Evolutionary conservation across 1,284 basidiomycete species (phyloP), one percentile per base, ranked within the genome.

Genomic region (Agroathelia rolfsii): DNA sequence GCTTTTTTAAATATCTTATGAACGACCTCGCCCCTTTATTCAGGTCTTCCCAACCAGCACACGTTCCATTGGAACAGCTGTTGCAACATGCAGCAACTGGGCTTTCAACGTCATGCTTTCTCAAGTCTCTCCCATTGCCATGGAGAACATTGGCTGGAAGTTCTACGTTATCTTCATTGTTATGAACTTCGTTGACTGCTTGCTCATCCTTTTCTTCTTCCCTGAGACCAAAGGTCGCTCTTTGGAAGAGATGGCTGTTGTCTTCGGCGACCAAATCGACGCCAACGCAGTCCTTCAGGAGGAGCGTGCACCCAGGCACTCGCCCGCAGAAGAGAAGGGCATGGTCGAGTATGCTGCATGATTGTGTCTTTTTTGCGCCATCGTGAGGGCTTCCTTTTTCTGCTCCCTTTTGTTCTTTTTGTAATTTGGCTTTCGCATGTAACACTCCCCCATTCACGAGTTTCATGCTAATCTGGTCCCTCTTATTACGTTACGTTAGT

Each of bases 21-120:
- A 19, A 18, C 19, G n/a, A 24, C n/a, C 19, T 24, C 16, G 23
- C 24, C 3, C 25, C 11, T 26, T 22, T 22, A 28, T 21, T 25
- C 28, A 70, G 67, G 69, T 73, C 9, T 81, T 79, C 58, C 75
- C 76, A 0, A 79, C 73, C 25, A 62, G 60, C 37, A 67, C 66
- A 6, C 61, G 77, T 21, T 64, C 74, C 2, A 64, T 77, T 11
- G 75, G 75, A 10, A 72, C 75, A 1, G 64, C 64, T 39, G 66
- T 73, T n/a, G 70, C 75, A 0, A 76, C 74, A 3, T 76, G 72
- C 42, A 51, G 66, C 12, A 80, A 75, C 50, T 77, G 76, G 73
- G 61, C 64, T 2, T 66, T 72, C 55, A 76, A 76, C 35, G 72
- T 73, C 0, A 48, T 77, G 22, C 56, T 76, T 39, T 68, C 64